Evolutionary conservation across 2,329 filamentous ascomycete genomes (phyloP).

Genomic region (Cephalotrichum gorgonifer): DNA sequence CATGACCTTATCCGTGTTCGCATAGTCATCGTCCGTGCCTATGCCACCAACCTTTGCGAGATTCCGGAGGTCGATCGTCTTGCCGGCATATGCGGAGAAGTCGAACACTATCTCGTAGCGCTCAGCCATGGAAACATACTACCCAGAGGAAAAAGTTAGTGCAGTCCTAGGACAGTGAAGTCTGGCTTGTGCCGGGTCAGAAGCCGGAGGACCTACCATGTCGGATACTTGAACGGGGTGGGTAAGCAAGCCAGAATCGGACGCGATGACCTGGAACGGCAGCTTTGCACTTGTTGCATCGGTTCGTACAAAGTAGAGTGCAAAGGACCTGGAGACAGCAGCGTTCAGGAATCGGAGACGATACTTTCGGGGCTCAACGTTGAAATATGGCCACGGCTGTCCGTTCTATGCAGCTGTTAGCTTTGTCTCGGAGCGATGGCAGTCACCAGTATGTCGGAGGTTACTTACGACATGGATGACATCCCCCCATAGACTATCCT

Average conservation of each 20-base stretch:
- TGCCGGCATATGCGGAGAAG: conserved; percentile 35
- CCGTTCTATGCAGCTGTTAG: conserved; percentile 27
- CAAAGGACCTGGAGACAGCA: conserved; percentile 34
- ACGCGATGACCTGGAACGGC: conserved; percentile 41
- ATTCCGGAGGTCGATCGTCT: conserved; percentile 32
- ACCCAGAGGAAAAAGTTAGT: neutral
- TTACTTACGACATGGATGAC: conserved; percentile 37
- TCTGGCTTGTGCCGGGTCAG: too few relatives aligned
- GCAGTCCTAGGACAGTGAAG: neutral
- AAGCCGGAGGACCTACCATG: conserved; percentile 14
- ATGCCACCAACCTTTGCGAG: conserved; percentile 14
- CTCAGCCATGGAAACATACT: conserved; percentile 41
- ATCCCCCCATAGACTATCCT: conserved; percentile 41
- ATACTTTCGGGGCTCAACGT: conserved; percentile 51
- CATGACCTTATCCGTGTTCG: conserved; percentile 40
- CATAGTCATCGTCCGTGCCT: conserved; percentile 36
- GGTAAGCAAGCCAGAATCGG: conserved; percentile 40
- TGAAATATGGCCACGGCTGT: conserved; percentile 47
- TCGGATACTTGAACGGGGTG: conserved; percentile 28
- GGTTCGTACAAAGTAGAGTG: conserved; percentile 31
- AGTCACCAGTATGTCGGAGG: neutral
- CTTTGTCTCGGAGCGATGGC: neutral
- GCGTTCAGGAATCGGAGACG: conserved; percentile 43
- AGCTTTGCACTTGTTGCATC: conserved; percentile 19
- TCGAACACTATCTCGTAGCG: conserved; percentile 49